Conservation (phyloP, 2,329 filamentous ascomycete genomes). For the Bipolaris oryzae region DNA sequence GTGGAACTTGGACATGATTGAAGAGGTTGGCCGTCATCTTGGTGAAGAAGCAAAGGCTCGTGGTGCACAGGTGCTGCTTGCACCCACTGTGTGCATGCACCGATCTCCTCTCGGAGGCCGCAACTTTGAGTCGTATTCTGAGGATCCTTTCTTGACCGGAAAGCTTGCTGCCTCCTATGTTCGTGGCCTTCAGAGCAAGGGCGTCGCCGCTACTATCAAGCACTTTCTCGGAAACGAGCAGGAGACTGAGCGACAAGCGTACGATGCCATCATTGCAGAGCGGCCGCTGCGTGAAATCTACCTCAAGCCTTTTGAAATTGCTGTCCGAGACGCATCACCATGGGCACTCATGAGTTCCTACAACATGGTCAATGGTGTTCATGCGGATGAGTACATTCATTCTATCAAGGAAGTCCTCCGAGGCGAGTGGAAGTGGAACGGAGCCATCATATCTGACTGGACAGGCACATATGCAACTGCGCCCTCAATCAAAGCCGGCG, state of each 20-base stretch:
- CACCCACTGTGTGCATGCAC: conserved; percentile 81
- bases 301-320: conserved; percentile 76
- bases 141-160: conserved; percentile 79
- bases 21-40: conserved; percentile 72
- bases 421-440: conserved; percentile 51
- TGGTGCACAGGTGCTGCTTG: conserved; percentile 74
- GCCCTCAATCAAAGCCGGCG: conserved; percentile 47
- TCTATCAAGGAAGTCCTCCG: conserved; percentile 52
- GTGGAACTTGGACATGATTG: conserved; percentile 74
- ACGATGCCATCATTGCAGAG: conserved; percentile 69
- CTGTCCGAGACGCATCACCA: conserved; percentile 68
- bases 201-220: conserved; percentile 79
- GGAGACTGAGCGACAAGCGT: conserved; percentile 69
- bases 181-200: conserved; percentile 73
- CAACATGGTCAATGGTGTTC: conserved; percentile 68
- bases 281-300: conserved; percentile 72
- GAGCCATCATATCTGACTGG: conserved; percentile 53
- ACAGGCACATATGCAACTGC: conserved; percentile 50
- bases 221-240: conserved; percentile 78
- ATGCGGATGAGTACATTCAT: conserved; percentile 48
- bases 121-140: conserved; percentile 86
- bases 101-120: conserved; percentile 81
- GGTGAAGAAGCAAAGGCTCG: conserved; percentile 74
- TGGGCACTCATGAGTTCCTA: conserved; percentile 74
- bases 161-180: conserved; percentile 75